Evolutionary conservation across 192 early-diverging fungal genomes (phyloP), one percentile per base, ranked within the genome.

Genomic region (Linnemannia exigua): DNA sequence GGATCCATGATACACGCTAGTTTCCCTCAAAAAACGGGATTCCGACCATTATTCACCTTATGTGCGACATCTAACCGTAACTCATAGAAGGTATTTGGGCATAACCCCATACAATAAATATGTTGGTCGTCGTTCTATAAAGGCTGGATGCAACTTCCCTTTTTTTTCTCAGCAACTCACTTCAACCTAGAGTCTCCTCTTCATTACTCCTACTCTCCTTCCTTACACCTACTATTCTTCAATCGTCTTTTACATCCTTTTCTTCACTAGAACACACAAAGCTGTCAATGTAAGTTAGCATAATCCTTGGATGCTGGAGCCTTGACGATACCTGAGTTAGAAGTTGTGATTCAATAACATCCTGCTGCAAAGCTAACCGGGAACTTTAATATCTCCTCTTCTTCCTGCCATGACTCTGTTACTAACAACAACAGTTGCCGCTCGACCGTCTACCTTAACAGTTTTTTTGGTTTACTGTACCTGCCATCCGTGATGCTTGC

Each of bases 261-360:
- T 50, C 15, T 77, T 68, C 75, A 77, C 67, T 52, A 68, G 67
- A 68, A 68, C 47, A 77, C 75, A 33, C 66, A 77, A 67, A 31
- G 47, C 75, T 77, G 38, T 68, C 75, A 50, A 77, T 68, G 75
- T 77, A 66, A 77, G 75, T 77, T 66, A 77, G 50, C 58, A 67
- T 41, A 66, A 67, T 66, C 17, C 38, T 63, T 77, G 9, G 74
- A 75, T 75, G 74, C 58, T 75, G 74, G 67, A 77, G 25, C 22
- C 47, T 68, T 68, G 3, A 36, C 75, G 51, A 33, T 51, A 68
- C 7, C 25, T 77, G 67, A 69, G 66, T 69, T 77, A 37, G 75
- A 69, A 52, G 46, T 35, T 50, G 66, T 44, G 73, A 63, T 46
- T 38, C 20, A 75, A 38, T n/a, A 66, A 51, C 67, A 69, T 69